phyloP scores from a whole-genome alignment of 1,284 basidiomycete genomes.

The Ustilago curta region DNA sequence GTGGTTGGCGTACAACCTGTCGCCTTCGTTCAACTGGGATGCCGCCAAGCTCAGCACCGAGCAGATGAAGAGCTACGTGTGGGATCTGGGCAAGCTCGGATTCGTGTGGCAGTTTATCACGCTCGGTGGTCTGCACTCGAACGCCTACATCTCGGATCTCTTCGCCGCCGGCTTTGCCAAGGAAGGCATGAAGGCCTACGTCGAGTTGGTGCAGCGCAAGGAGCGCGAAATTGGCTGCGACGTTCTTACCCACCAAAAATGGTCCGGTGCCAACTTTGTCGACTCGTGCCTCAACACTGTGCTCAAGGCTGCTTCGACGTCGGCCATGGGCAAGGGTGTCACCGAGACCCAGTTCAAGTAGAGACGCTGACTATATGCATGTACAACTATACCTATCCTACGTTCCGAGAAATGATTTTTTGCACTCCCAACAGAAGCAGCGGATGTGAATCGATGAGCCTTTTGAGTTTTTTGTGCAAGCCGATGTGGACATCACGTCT shows the following conservation, averaged over 20 bases:
- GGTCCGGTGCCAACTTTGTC: constrained; percentile 93
- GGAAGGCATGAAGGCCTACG: constrained; percentile 79
- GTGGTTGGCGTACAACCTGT: constrained; percentile 69
- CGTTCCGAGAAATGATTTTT: neutral
- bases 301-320: constrained; percentile 92
- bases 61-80: constrained; percentile 91
- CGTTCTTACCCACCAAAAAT: constrained; percentile 74
- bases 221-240: constrained; percentile 71
- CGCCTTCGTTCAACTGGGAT: constrained; percentile 72
- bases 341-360: constrained; percentile 86
- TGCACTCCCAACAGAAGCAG: neutral
- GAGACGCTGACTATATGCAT: constrained; percentile 6
- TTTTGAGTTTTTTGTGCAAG: too few relatives aligned
- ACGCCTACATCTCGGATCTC: constrained; percentile 93
- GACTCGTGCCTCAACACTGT: constrained; percentile 93
- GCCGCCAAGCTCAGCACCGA: constrained; percentile 78
- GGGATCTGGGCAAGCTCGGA: constrained; percentile 92
- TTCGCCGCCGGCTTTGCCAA: constrained; percentile 87
- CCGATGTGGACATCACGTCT: too few relatives aligned
- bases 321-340: constrained; percentile 93
- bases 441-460: neutral
- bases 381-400: constrained; percentile 21
- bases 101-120: constrained; percentile 99
- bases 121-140: constrained; percentile 94
- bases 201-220: constrained; percentile 73